Base-by-base conservation (phyloP, 768 basidiomycete species). In the Rhodosporidiobolus odoratus region DNA sequence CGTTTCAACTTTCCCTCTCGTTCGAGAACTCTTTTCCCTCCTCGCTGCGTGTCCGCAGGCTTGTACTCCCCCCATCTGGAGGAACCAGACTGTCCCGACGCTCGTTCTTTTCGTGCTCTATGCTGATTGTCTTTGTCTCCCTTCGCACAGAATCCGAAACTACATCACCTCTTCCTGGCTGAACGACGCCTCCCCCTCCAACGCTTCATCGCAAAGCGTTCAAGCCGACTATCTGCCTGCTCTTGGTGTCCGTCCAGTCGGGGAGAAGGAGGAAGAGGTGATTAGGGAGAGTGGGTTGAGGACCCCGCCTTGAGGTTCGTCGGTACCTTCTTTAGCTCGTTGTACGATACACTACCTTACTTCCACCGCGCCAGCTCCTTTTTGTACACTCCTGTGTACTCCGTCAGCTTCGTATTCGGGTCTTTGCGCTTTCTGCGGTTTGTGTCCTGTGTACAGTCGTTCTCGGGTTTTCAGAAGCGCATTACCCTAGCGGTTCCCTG, bases 1-100 rank as follows among this genome's bases (percentile, higher is more conserved):
- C 80, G 89, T 81, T 16, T 6, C 38, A 30, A 7, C 35, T 1
- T 35, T 9, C 16, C 1, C 32, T 25, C 17, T 4, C 30, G 12
- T 43, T 21, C 21, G 43, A 12, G 13, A 12, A 43, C 43, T 37
- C 16, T 4, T 30, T 27, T n/a, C 45, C 7, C 35, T 23, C 32
- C 48, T 50, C 48, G 12, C 34, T 7, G 35, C 56, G 25, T 5
- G 15, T 6, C 41, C 27, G 40, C 41, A 60, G 16, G 43, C 16
- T n/a, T 4, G 16, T 47, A 3, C 41, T n/a, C 57, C 37, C 8
- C 25, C 43, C 21, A 43, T 13, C 37, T 40, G 16, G 12, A 37
- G 52, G 27, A 35, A 35, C 48, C 54, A 23, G 40, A 54, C 35
- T 17, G 30, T 21, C 21, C 48, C 23, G 12, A 8, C 48, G 10